phyloP scores from a whole-genome alignment of 208 protist species.

The Balamuthia mandrillaris region DNA sequence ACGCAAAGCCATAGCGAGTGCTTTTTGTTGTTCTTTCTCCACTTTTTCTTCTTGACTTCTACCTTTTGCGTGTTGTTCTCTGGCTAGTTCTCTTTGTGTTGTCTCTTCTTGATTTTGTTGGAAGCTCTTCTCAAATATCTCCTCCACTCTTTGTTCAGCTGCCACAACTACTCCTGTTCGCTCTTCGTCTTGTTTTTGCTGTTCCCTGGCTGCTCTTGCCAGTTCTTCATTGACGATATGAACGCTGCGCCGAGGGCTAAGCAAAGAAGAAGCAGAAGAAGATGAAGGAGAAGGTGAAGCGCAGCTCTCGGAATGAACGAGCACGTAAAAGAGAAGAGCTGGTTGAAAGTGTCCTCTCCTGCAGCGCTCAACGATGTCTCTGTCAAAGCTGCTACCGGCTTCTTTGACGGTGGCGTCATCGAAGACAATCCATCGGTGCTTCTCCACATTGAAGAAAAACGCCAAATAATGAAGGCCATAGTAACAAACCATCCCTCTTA shows the following conservation, averaged over 20 bases:
- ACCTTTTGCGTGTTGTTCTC: neutral
- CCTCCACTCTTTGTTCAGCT: neutral
- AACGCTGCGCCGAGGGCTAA: neutral
- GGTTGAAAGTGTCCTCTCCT: neutral
- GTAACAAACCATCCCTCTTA: neutral
- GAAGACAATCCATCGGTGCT: neutral
- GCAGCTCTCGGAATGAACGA: too few species aligned
- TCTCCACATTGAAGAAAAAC: neutral
- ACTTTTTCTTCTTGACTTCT: neutral
- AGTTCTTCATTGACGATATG: neutral
- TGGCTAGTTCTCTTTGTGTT: neutral
- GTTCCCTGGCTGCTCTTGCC: neutral
- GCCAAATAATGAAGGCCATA: neutral
- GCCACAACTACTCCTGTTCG: neutral
- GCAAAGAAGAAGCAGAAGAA: neutral
- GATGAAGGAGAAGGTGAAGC: too few species aligned
- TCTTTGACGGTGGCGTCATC: conserved; percentile 4
- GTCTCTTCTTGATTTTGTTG: neutral
- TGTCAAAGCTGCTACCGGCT: neutral
- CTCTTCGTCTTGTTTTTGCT: neutral
- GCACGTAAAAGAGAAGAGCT: conserved; percentile 4
- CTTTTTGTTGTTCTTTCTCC: neutral
- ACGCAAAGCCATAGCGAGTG: neutral
- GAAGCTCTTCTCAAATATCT: neutral
- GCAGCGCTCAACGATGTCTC: neutral